phyloP scores from a whole-genome alignment of 2,329 filamentous ascomycete genomes.

The Neofusicoccum ribis region DNA sequence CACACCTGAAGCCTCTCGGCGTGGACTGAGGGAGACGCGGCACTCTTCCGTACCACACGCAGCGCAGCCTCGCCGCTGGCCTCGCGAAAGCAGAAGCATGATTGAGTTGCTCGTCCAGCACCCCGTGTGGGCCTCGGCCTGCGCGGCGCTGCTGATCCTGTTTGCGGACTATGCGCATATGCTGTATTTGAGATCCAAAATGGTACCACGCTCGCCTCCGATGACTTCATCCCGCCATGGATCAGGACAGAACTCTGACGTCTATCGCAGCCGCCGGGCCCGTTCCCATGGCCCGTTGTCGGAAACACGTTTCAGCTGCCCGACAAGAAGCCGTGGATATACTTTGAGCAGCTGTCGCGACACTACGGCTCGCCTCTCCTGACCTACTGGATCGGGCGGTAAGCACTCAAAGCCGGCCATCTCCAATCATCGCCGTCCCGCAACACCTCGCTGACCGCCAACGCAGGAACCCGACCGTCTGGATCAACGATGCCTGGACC shows the following conservation, averaged over 20 bases:
- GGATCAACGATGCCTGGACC: constrained; percentile 48
- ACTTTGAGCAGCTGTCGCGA: constrained; percentile 56
- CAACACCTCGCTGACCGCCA: constrained; percentile 38
- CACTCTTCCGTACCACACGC: too few species aligned
- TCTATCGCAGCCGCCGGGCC: constrained; percentile 51
- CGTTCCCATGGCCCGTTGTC: constrained; percentile 55
- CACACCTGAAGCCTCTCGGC: not conserved
- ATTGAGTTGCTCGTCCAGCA: constrained; percentile 3
- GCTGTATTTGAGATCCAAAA: constrained; percentile 51
- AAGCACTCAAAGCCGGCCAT: not conserved
- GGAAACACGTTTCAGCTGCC: constrained; percentile 59
- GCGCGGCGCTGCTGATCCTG: constrained; percentile 26
- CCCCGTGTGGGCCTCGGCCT: constrained; percentile 12
- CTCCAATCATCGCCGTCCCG: constrained; percentile 5
- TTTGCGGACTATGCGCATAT: constrained; percentile 51
- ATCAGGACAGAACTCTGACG: not conserved
- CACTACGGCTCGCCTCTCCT: constrained; percentile 52
- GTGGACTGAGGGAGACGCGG: not conserved
- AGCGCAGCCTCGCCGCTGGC: not conserved
- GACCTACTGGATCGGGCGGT: constrained; percentile 55
- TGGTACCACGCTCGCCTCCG: constrained; percentile 35
- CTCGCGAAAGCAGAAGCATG: not conserved
- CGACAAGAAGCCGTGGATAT: constrained; percentile 58
- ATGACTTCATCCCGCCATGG: not conserved
- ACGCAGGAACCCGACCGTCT: constrained; percentile 39